Evolutionary conservation across 1,139 yeast species (phyloP).

Genomic region (Dujonia santamariae): DNA sequence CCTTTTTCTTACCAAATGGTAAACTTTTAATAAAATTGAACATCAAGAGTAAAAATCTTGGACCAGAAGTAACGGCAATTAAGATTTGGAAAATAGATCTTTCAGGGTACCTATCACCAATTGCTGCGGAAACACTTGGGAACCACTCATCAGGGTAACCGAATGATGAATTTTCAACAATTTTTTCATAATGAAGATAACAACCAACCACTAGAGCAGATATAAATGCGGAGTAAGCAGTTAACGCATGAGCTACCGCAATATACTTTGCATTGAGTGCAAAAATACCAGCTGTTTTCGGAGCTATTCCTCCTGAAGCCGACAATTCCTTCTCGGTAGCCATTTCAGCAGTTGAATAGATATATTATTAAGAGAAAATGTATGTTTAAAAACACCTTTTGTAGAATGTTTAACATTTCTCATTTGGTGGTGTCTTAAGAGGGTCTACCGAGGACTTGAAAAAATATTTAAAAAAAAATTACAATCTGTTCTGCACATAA

Average conservation of each 20-base stretch:
- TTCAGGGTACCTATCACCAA: slow-evolving; percentile 96
- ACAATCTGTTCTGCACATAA: too few relatives aligned
- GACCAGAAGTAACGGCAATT: slow-evolving; percentile 79
- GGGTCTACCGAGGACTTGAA: too few relatives aligned
- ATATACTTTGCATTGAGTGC: slow-evolving; percentile 58
- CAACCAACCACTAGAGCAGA: slow-evolving; percentile 74
- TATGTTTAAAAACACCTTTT: too few relatives aligned
- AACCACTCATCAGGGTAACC: slow-evolving; percentile 99
- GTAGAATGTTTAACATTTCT: too few relatives aligned
- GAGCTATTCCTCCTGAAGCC: too few relatives aligned
- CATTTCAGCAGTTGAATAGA: too few relatives aligned
- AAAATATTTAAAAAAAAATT: too few relatives aligned
- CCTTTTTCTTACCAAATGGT: slow-evolving; percentile 23
- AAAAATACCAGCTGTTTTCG: slow-evolving; percentile 9
- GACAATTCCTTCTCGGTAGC: too few relatives aligned
- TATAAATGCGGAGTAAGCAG: slow-evolving; percentile 70
- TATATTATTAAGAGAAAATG: too few relatives aligned
- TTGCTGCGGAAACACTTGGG: slow-evolving; percentile 94
- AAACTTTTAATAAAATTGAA: slow-evolving; percentile 51
- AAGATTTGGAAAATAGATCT: slow-evolving; percentile 86
- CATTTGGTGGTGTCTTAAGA: too few relatives aligned
- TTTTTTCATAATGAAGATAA: slow-evolving; percentile 75
- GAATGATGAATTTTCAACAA: slow-evolving; percentile 78
- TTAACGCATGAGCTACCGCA: slow-evolving; percentile 67
- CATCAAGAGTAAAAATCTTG: slow-evolving; percentile 72